phyloP scores from a whole-genome alignment of 1,139 yeast genomes.

The Hanseniaspora sp. region DNA sequence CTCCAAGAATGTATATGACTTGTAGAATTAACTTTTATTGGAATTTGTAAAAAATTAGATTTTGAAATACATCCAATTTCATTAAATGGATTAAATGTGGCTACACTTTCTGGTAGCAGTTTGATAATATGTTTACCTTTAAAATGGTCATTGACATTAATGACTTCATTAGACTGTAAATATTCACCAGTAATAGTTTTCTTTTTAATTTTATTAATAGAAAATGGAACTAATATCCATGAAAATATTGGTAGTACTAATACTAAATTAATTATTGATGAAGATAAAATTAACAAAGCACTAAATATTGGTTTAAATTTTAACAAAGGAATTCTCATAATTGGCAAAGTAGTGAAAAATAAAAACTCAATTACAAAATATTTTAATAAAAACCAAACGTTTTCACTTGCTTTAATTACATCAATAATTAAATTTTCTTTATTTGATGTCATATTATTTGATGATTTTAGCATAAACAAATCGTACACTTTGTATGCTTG shows the following conservation, averaged over 20 bases:
- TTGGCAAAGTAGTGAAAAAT: slow-evolving; percentile 58
- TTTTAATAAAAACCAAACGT: slow-evolving; percentile 45
- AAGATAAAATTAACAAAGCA: slow-evolving; percentile 29
- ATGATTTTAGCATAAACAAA: slow-evolving; percentile 29
- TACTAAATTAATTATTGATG: slow-evolving; percentile 32
- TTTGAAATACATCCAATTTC: slow-evolving; percentile 52
- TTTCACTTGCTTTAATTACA: slow-evolving; percentile 17
- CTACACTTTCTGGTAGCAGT: slow-evolving; percentile 85
- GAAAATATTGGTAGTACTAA: slow-evolving; percentile 42
- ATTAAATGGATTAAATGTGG: slow-evolving; percentile 65
- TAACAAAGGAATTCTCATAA: slow-evolving; percentile 63
- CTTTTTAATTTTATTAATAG: slow-evolving; percentile 45
- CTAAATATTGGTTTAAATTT: slow-evolving; percentile 38
- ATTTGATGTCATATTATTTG: background rate
- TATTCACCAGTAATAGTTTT: slow-evolving; percentile 54
- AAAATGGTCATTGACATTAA: slow-evolving; percentile 63
- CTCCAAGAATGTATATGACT: slow-evolving; percentile 60
- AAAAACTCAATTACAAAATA: slow-evolving; percentile 63
- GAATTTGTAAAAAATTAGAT: slow-evolving; percentile 38
- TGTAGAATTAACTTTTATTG: slow-evolving; percentile 74
- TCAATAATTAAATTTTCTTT: slow-evolving; percentile 32
- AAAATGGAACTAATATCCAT: slow-evolving; percentile 38
- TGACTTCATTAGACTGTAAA: slow-evolving; percentile 33
- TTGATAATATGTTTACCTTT: slow-evolving; percentile 78
- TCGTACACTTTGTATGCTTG: slow-evolving; percentile 81